These are phyloP conservation scores for Rhodotorula sp. DNA, from an alignment of 1,284 basidiomycete species.

Conservation along the genomic window DNA sequence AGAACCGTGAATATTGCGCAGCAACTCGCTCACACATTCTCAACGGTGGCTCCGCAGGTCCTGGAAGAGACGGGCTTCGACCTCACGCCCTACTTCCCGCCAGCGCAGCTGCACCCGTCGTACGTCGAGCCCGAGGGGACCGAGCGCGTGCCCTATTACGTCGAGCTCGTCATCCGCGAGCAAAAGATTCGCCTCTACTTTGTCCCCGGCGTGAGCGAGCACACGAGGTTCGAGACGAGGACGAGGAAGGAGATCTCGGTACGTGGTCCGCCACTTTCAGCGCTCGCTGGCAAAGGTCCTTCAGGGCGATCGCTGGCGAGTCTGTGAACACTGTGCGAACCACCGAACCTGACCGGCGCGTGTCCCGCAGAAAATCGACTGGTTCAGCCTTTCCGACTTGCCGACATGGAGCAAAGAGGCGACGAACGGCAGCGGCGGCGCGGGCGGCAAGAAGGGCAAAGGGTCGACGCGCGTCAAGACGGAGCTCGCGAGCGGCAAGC, in stretches of 20 bases:
- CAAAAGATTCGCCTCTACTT: slow-evolving; percentile 89
- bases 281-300: neutral
- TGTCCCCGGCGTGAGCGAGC: slow-evolving; percentile 84
- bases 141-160: slow-evolving; percentile 57
- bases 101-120: slow-evolving; percentile 31
- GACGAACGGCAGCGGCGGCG: slow-evolving; percentile 50
- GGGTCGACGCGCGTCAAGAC: slow-evolving; percentile 56
- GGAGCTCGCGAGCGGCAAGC: slow-evolving; percentile 45
- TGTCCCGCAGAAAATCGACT: slow-evolving; percentile 79
- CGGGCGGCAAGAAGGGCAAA: slow-evolving; percentile 9
- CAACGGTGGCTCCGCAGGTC: slow-evolving; percentile 59
- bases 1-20: no score
- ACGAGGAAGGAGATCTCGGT: slow-evolving; percentile 99
- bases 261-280: slow-evolving; percentile 50
- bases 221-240: slow-evolving; percentile 85
- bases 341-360: no score
- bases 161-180: slow-evolving; percentile 86
- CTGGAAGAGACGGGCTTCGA: slow-evolving; percentile 93
- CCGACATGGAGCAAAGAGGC: slow-evolving; percentile 85
- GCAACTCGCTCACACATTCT: no score
- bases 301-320: neutral
- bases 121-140: slow-evolving; percentile 40
- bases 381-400: slow-evolving; percentile 87
- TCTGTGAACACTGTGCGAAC: no score
- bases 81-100: slow-evolving; percentile 64